Evolutionary conservation across 169 alveolate genomes (phyloP).

Genomic region (Eimeria brunetti): DNA sequence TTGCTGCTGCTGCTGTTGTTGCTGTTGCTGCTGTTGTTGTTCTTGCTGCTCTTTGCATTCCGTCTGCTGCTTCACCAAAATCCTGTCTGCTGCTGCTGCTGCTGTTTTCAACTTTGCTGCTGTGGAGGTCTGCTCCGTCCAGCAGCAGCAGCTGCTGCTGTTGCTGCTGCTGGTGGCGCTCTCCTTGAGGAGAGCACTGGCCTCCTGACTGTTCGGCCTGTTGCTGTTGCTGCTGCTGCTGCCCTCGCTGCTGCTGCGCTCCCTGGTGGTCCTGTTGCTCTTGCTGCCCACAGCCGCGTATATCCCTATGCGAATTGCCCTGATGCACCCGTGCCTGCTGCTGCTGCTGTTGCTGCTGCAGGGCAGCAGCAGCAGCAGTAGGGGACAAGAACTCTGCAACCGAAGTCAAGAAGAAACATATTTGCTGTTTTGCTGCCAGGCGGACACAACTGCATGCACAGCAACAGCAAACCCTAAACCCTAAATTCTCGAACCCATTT

Average conservation of each 20-base stretch:
- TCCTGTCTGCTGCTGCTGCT: conserved; percentile 7
- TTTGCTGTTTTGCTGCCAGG: conserved; percentile 13
- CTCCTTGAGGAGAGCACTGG: neutral
- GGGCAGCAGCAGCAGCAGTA: conserved; percentile 3
- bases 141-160: conserved; percentile 20
- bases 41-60: neutral
- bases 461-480: neutral
- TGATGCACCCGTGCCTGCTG: neutral
- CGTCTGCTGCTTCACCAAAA: neutral
- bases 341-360: conserved; percentile 33
- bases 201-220: neutral
- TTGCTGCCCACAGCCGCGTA: neutral
- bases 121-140: neutral
- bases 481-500: neutral
- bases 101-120: too few relatives aligned
- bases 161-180: neutral
- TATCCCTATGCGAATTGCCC: neutral
- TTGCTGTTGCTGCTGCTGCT: neutral
- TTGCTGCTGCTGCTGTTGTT: neutral
- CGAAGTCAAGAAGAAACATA: conserved; percentile 4
- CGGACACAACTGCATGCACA: conserved; percentile 26
- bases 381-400: conserved; percentile 12
- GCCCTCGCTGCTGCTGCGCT: conserved; percentile 12
- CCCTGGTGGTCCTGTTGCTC: neutral
- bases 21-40: neutral